Evolutionary conservation across 2,329 filamentous ascomycete genomes (phyloP).

Genomic region (Nemania serpens): DNA sequence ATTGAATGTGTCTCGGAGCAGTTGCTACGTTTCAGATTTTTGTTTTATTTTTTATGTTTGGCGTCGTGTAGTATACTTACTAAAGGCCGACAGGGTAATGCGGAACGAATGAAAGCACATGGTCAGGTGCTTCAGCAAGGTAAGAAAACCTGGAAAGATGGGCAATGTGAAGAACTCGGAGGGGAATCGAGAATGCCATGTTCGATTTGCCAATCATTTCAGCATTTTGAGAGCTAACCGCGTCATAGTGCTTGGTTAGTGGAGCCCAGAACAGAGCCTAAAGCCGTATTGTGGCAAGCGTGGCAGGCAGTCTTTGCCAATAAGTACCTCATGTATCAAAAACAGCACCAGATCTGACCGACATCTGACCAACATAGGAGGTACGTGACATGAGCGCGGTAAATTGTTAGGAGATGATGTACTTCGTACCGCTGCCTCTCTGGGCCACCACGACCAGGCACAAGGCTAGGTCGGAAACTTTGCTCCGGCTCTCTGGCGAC

Average conservation of each 20-base stretch:
- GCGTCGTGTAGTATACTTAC: background rate
- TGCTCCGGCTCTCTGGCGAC: conserved; percentile 18
- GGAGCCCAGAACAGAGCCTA: background rate
- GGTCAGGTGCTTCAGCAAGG: too few species aligned
- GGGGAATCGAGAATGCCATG: conserved; percentile 17
- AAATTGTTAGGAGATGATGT: conserved; percentile 18
- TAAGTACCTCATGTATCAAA: too few species aligned
- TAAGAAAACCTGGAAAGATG: conserved; percentile 10
- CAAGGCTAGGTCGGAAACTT: conserved; percentile 14
- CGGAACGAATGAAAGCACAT: background rate
- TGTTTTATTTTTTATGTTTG: background rate
- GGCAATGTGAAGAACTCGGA: conserved; percentile 11
- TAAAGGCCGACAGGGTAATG: background rate
- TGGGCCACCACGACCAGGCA: background rate
- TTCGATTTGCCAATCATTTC: background rate
- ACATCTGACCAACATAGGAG: too few species aligned
- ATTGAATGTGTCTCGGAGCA: background rate
- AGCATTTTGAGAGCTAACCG: background rate
- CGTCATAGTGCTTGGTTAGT: conserved; percentile 5
- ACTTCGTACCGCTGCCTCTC: background rate
- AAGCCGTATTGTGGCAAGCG: conserved; percentile 18
- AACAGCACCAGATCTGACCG: too few species aligned
- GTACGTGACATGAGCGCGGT: too few species aligned
- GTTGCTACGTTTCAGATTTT: background rate
- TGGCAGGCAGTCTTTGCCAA: background rate